phyloP scores from a whole-genome alignment of 192 early-diverging fungal species.

The Linnemannia elongata region DNA sequence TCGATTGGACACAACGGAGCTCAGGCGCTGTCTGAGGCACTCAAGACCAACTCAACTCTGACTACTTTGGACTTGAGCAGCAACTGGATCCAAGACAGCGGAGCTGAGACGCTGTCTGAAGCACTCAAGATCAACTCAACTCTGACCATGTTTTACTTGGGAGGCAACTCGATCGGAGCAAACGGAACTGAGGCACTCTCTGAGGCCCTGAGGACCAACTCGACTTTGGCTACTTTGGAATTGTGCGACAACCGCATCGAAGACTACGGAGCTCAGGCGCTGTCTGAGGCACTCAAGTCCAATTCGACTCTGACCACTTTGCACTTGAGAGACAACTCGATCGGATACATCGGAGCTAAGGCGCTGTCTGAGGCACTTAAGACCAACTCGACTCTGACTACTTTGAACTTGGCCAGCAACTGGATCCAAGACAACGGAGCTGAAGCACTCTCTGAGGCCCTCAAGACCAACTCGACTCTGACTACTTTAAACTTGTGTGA shows the following conservation, averaged over 20 bases:
- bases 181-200: slow-evolving; percentile 6
- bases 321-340: background rate
- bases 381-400: slow-evolving; percentile 1
- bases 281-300: background rate
- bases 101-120: slow-evolving; percentile 13
- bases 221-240: background rate
- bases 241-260: too few relatives aligned
- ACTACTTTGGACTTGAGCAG: background rate
- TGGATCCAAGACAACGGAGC: too few relatives aligned
- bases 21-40: slow-evolving; percentile 15
- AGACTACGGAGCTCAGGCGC: background rate
- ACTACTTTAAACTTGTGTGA: background rate
- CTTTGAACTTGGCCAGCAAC: background rate
- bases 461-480: slow-evolving; percentile 5
- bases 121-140: slow-evolving; percentile 19
- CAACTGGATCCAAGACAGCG: background rate
- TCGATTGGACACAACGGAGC: background rate
- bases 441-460: background rate
- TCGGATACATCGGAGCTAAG: background rate
- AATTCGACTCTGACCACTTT: background rate
- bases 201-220: slow-evolving; percentile 13
- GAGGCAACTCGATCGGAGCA: background rate
- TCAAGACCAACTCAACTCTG: slow-evolving; percentile 18
- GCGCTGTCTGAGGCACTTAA: slow-evolving; percentile 5
- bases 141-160: slow-evolving; percentile 6